Conservation (phyloP, 805 yeast genomes). For the Starmerella vitae region DNA sequence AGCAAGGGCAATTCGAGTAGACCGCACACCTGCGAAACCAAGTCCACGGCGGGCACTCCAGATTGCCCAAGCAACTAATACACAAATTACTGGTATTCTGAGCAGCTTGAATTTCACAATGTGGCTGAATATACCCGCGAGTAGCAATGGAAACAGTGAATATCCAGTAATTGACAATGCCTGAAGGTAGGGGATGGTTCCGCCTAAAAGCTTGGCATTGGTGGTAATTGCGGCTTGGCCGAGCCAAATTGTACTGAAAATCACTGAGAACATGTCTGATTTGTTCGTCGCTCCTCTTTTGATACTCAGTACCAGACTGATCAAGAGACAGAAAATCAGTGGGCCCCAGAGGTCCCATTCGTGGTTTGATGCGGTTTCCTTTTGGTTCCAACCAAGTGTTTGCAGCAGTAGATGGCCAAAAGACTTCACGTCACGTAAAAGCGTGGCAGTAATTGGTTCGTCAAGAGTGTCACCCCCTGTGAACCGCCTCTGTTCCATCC, state of each 20-base stretch:
- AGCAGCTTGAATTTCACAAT: slow-evolving; percentile 37
- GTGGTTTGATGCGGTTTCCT: slow-evolving; percentile 11
- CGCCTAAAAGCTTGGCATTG: slow-evolving; percentile 51
- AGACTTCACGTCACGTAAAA: slow-evolving; percentile 35
- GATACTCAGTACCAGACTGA: slow-evolving; percentile 38
- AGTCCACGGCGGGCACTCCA: slow-evolving; percentile 51
- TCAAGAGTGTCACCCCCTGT: slow-evolving; percentile 61
- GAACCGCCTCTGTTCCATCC: slow-evolving; percentile 38
- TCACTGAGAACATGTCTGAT: slow-evolving; percentile 49
- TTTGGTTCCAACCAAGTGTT: slow-evolving; percentile 32
- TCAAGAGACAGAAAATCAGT: slow-evolving; percentile 43
- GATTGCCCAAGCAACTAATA: slow-evolving; percentile 47
- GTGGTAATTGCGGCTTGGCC: slow-evolving; percentile 48
- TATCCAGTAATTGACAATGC: slow-evolving; percentile 61
- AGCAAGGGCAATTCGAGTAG: slow-evolving; percentile 48
- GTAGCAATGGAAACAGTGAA: slow-evolving; percentile 50
- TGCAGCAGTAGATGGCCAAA: slow-evolving; percentile 34
- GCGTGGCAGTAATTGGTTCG: slow-evolving; percentile 50
- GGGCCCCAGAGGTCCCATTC: slow-evolving; percentile 50
- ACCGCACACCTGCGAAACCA: slow-evolving; percentile 48
- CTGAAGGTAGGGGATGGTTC: slow-evolving; percentile 49
- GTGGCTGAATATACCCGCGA: slow-evolving; percentile 39
- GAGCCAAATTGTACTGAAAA: slow-evolving; percentile 50
- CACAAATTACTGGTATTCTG: slow-evolving; percentile 35
- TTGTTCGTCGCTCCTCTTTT: slow-evolving; percentile 32